Evolutionary conservation across 805 yeast species (phyloP).

Genomic region (Saturnispora serradocipensis): DNA sequence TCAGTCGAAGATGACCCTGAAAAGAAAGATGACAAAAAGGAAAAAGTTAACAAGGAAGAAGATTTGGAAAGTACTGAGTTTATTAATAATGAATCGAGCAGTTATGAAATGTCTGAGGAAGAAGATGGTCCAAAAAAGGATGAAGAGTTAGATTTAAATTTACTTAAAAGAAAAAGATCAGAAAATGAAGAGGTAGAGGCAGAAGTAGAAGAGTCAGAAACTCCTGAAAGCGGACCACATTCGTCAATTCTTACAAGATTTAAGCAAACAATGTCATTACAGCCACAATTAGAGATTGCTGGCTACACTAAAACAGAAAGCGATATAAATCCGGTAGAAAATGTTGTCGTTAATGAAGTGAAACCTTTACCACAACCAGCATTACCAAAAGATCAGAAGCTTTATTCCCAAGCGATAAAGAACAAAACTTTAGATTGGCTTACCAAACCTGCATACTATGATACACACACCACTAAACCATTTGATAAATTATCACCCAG

Average conservation of each 20-base stretch:
- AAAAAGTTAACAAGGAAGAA: background rate
- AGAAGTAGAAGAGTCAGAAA: slow-evolving; percentile 13
- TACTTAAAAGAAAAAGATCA: slow-evolving; percentile 6
- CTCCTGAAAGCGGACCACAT: slow-evolving; percentile 26
- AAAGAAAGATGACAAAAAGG: slow-evolving; percentile 3
- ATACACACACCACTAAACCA: slow-evolving; percentile 36
- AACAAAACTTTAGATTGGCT: slow-evolving; percentile 53
- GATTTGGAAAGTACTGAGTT: slow-evolving; percentile 12
- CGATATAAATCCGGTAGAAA: slow-evolving; percentile 13
- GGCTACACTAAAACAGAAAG: slow-evolving; percentile 14
- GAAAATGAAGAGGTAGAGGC: slow-evolving; percentile 16
- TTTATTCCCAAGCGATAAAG: slow-evolving; percentile 27
- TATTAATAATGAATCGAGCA: slow-evolving; percentile 12
- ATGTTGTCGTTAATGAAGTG: slow-evolving; percentile 33
- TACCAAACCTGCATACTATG: slow-evolving; percentile 49
- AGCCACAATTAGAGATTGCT: slow-evolving; percentile 13
- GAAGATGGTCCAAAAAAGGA: slow-evolving; percentile 11
- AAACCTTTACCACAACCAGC: slow-evolving; percentile 83
- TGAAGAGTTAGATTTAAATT: slow-evolving; percentile 9
- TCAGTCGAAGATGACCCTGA: slow-evolving; percentile 5
- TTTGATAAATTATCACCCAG: slow-evolving; percentile 39
- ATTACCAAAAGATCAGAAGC: slow-evolving; percentile 42
- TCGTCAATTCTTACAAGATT: slow-evolving; percentile 45
- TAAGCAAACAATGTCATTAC: slow-evolving; percentile 30
- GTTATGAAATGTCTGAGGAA: slow-evolving; percentile 12